Base-by-base conservation (phyloP, 2,329 filamentous ascomycete genomes). In the Achaetomium macrosporum region DNA sequence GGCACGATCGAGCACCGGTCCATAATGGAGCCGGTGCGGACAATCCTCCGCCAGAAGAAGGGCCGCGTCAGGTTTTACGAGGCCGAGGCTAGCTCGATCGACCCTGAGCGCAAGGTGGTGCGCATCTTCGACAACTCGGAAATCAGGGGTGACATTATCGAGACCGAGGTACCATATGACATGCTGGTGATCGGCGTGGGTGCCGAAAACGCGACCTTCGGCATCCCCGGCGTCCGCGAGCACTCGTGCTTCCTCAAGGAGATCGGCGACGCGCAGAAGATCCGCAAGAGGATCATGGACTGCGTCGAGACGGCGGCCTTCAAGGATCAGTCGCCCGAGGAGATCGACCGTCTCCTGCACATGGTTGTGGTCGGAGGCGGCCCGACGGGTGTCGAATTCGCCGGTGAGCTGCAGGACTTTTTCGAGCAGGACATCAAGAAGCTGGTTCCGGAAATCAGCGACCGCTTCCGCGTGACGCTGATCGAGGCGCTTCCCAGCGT, bases 221-320 rank as follows among this genome's bases (percentile, higher is more conserved):
- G 91, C 64, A 97, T 99, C 65, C 90, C 90, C 51, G 93, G 93
- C 71, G 93, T 99, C 52, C 85, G 84, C 62, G 93, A 99, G 74
- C 76, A 99, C 78, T 92, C 89, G 63, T 96, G 91, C 76, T 99
- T 99, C 82, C 75, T 99, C 69, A 99, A 99, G 81, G 95, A 99
- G 76, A 96, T 99, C 67, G 84, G 81, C 61, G 95, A 99, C 70
- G 93, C 93, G 53, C 93, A 99, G 74, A 82, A 83, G 67, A 99
- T 99, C 69, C 90, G 93, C 68, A 96, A 92, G 79, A 90, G 90
- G 73, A 96, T 99, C 73, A 99, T 99, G 93, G 93, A 99, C 76
- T 99, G 93, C 71, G 91, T 96, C 63, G 93, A 99, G 76, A 96
- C 92, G 35, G 93, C 93, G 48, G 92, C 90, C 57, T 96, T 99